Evolutionary conservation across 1,284 basidiomycete species (phyloP), one percentile per base, ranked within the genome.

Genomic region (Ganoderma multipileum): DNA sequence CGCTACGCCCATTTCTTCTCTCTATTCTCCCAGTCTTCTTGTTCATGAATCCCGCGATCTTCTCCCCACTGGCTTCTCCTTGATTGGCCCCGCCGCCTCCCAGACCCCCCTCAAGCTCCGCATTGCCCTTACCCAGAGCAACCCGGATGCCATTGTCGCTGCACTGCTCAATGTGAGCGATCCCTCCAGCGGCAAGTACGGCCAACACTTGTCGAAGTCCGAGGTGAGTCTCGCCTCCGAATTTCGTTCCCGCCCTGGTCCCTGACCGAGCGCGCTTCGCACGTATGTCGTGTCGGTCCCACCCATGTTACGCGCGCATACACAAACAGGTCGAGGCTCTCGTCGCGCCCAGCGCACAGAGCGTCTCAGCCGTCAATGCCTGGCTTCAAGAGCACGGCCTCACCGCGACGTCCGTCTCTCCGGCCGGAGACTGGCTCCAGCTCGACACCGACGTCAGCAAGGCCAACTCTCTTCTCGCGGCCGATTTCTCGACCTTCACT

Each of bases 351-450:
- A 71, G 76, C n/a, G 61, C 76, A 1, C 81, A 80, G 14, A 80
- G 80, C n/a, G 72, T 81, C 7, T 66, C 73, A 9, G 76, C 80
- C 6, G 82, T 85, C 23, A 78, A 78, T 52, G 64, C 79, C 23
- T 85, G 82, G 81, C 75, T 85, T 11, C 65, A 76, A 9, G 75
- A 76, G 42, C 78, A 84, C 65, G 79, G 76, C 26, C 73, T 85
- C 38, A 79, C 65, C 36, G 76, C 80, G 14, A 74, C 73, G 36
- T 63, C 74, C 8, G 61, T 75, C 39, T 78, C 81, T 8, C 77
- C 80, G 61, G 79, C 78, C 39, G 83, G 82, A 3, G 83, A 85
- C 72, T 85, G 83, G 83, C 68, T 85, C 39, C 68, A 75, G 11
- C 72, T 86, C 66, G 70, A 78, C 3, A 69, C 81, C 42, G 76